Evolutionary conservation across 2,329 filamentous ascomycete genomes (phyloP).

Genomic region (Xylariaceae sp.): DNA sequence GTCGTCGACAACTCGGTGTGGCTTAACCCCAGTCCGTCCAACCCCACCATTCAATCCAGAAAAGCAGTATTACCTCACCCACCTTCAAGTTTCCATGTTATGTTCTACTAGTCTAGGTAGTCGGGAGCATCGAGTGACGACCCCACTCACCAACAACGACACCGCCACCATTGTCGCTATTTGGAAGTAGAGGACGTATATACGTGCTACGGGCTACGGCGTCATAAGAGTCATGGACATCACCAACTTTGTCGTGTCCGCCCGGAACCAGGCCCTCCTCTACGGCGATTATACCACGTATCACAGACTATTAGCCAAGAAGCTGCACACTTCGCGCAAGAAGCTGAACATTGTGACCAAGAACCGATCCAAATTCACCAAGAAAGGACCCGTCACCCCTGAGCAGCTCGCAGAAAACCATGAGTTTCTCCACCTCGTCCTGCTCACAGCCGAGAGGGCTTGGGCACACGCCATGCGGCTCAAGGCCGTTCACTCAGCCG

Average conservation of each 20-base stretch:
- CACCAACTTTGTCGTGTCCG: slow-evolving; percentile 80
- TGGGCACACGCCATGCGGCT: slow-evolving; percentile 97
- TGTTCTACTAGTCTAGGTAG: no score
- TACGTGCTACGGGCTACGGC: no score
- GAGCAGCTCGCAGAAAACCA: slow-evolving; percentile 76
- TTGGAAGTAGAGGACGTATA: no score
- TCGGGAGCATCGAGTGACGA: no score
- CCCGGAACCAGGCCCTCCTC: slow-evolving; percentile 82
- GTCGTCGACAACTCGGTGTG: no score
- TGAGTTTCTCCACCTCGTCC: slow-evolving; percentile 79
- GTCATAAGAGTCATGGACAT: slow-evolving; percentile 74
- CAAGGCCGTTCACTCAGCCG: slow-evolving; percentile 81
- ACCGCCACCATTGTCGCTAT: no score
- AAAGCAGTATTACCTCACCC: no score
- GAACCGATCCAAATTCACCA: slow-evolving; percentile 84
- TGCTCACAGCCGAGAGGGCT: slow-evolving; percentile 87
- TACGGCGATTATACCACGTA: slow-evolving; percentile 91
- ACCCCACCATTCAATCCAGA: no score
- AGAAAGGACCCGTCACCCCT: slow-evolving; percentile 73
- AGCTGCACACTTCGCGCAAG: slow-evolving; percentile 82
- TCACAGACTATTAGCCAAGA: slow-evolving; percentile 77
- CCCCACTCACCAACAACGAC: no score
- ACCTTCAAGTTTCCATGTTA: no score
- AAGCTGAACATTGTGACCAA: slow-evolving; percentile 84
- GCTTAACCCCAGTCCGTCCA: no score